Conservation (phyloP, 371 early-diverging fungal genomes). For the Actinomortierella ambigua region DNA sequence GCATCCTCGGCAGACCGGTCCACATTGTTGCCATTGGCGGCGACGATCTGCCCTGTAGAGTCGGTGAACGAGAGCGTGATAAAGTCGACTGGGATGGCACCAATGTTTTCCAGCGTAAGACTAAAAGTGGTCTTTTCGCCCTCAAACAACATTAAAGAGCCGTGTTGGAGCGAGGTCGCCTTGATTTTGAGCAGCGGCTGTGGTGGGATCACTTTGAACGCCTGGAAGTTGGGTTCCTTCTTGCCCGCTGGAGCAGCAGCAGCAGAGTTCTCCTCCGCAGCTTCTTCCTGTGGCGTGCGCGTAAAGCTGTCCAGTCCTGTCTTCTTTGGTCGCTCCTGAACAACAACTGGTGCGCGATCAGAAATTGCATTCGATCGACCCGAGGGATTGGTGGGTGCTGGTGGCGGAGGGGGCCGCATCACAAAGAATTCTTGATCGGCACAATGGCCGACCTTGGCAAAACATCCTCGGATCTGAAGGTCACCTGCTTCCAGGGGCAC, state of each 20-base stretch:
- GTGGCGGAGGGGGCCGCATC: conserved; percentile 30
- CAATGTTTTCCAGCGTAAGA: conserved; percentile 76
- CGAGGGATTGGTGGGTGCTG: conserved; percentile 4
- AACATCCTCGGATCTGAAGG: conserved; percentile 68
- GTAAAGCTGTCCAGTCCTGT: conserved; percentile 40
- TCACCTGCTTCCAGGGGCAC: conserved; percentile 65
- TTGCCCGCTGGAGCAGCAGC: neutral
- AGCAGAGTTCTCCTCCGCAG: conserved; percentile 6
- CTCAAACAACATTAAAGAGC: conserved; percentile 81
- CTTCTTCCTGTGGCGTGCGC: conserved; percentile 1
- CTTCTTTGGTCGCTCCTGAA: conserved; percentile 12
- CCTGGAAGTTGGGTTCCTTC: conserved; percentile 48
- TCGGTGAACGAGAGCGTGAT: conserved; percentile 72
- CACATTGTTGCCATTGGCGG: conserved; percentile 44
- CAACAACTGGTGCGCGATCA: conserved; percentile 9
- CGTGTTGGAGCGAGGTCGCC: conserved; percentile 61
- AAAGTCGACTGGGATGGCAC: conserved; percentile 71
- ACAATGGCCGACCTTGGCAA: conserved; percentile 72
- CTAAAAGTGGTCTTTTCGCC: conserved; percentile 73
- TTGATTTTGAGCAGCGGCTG: conserved; percentile 73
- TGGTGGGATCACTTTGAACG: conserved; percentile 66
- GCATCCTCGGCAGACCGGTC: conserved; percentile 71
- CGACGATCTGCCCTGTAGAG: conserved; percentile 49
- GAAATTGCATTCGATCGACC: neutral
- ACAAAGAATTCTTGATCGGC: conserved; percentile 74